Conservation (phyloP, 768 basidiomycete species). For the Boletus vermiculosoides region DNA sequence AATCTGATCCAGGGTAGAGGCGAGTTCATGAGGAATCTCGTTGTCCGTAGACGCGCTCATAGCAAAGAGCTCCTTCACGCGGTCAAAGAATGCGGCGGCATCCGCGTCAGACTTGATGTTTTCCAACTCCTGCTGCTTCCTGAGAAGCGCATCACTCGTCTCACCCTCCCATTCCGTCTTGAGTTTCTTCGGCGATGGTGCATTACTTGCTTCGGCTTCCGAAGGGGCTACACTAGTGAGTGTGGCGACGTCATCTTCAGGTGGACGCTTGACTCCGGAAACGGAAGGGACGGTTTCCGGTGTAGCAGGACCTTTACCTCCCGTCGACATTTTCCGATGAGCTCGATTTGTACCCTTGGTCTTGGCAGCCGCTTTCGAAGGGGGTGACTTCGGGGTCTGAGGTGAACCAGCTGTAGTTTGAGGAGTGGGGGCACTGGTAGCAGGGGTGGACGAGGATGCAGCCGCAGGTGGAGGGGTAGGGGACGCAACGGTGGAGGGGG, state of each 20-base stretch:
- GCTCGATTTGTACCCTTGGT: constrained; percentile 36
- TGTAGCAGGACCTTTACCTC: constrained; percentile 33
- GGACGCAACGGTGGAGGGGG: constrained; percentile 15
- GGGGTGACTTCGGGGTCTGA: constrained; percentile 70
- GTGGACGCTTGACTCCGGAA: constrained; percentile 34
- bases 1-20: constrained; percentile 61
- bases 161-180: constrained; percentile 73
- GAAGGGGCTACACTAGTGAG: constrained; percentile 33
- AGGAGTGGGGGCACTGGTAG: constrained; percentile 42
- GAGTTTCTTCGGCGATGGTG: constrained; percentile 68
- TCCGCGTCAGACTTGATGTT: constrained; percentile 67
- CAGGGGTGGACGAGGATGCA: constrained; percentile 51
- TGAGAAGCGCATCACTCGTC: constrained; percentile 48
- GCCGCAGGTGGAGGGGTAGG: constrained; percentile 47
- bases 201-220: constrained; percentile 37
- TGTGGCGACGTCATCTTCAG: constrained; percentile 34
- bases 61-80: constrained; percentile 63
- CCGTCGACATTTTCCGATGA: constrained; percentile 30
- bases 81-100: constrained; percentile 57
- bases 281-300: constrained; percentile 35
- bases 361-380: constrained; percentile 50
- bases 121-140: constrained; percentile 39
- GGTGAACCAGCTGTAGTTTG: constrained; percentile 52
- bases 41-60: constrained; percentile 40
- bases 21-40: constrained; percentile 46